phyloP scores from a whole-genome alignment of 768 basidiomycete genomes.

The Omphalotus guepiniiformis region DNA sequence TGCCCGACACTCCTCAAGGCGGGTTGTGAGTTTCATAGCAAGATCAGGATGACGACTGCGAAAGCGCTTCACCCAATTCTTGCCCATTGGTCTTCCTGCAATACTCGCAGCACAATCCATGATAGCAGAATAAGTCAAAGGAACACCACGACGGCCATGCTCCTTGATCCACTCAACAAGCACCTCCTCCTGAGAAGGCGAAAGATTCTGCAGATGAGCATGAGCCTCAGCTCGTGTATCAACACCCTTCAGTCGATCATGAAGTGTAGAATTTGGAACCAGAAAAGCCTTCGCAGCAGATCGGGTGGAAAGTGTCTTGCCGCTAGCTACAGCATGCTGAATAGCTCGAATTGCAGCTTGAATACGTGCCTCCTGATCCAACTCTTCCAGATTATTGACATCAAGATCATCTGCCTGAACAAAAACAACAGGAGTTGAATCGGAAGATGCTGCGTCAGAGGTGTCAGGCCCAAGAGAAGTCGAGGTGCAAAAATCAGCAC shows the following conservation, averaged over 20 bases:
- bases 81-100: neutral
- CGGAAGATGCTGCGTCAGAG: too few relatives aligned
- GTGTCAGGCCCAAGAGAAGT: too few relatives aligned
- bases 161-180: constrained; percentile 22
- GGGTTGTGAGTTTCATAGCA: constrained; percentile 1
- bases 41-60: neutral
- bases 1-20: constrained; percentile 10
- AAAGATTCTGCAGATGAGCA: constrained; percentile 15
- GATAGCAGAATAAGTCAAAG: constrained; percentile 9
- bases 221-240: constrained; percentile 11
- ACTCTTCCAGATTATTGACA: too few relatives aligned
- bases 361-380: too few relatives aligned
- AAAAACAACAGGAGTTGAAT: too few relatives aligned
- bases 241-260: neutral
- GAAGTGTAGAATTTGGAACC: too few relatives aligned
- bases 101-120: neutral
- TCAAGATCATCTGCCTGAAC: too few relatives aligned
- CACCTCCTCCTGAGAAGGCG: constrained; percentile 18
- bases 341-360: too few relatives aligned
- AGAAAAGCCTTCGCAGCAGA: too few relatives aligned
- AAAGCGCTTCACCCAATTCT: neutral
- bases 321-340: too few relatives aligned
- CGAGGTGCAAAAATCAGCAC: too few relatives aligned
- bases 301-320: too few relatives aligned
- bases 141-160: constrained; percentile 16